Conservation (phyloP, 1,284 basidiomycete species). For the Cryptococcus wingfieldii region DNA sequence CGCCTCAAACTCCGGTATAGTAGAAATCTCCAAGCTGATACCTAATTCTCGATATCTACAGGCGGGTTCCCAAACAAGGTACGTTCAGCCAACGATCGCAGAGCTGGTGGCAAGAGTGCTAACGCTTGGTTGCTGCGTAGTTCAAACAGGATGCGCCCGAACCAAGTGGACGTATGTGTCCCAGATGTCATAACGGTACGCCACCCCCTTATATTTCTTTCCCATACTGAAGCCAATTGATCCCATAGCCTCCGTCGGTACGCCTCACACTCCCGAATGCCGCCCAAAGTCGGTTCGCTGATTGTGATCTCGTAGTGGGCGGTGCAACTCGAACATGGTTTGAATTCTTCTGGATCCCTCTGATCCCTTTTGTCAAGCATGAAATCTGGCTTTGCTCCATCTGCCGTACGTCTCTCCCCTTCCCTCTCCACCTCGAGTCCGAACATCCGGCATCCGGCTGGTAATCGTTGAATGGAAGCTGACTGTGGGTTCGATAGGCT, state of each 20-base stretch:
- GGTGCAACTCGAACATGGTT: conserved; percentile 39
- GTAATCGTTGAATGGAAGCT: not conserved
- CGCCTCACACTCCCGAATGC: not conserved
- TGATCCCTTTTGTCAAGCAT: conserved; percentile 40
- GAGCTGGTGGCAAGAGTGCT: not conserved
- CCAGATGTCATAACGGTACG: conserved; percentile 41
- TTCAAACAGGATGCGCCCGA: conserved; percentile 34
- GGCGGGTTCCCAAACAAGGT: conserved; percentile 44
- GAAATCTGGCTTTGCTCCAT: conserved; percentile 42
- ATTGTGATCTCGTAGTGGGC: conserved; percentile 12
- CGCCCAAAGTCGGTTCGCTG: not conserved
- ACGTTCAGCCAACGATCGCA: conserved; percentile 1
- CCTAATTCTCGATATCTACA: conserved; percentile 1
- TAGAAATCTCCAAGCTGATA: not conserved
- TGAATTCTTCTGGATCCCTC: conserved; percentile 44
- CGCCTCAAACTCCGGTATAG: conserved; percentile 3
- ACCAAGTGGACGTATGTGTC: conserved; percentile 32
- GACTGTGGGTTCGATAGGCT: conserved; percentile 15
- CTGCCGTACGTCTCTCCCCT: conserved; percentile 32
- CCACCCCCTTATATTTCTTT: not conserved
- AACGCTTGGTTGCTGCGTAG: conserved; percentile 14
- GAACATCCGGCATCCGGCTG: not conserved
- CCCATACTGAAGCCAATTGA: not conserved
- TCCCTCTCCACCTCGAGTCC: not conserved
- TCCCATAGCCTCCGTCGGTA: conserved; percentile 13